Percentiles rank a stretch among this genome's conserved stretches.
phyloP scores from a whole-genome alignment of 495 filamentous ascomycete genomes.

The Xylaria acuta region DNA sequence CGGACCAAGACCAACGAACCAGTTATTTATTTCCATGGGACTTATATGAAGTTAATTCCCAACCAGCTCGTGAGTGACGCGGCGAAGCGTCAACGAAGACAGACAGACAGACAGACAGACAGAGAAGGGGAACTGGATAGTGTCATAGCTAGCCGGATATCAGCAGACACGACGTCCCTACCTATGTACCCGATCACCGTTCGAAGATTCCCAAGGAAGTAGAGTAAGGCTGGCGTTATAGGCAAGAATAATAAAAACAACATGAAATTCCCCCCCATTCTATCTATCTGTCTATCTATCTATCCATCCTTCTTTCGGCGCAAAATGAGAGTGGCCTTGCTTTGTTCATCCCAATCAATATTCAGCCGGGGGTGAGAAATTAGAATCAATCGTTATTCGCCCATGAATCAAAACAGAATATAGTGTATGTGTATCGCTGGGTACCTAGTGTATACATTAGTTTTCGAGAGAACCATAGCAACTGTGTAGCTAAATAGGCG shows the following conservation, averaged over 20 bases:
- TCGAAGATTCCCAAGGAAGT: neutral
- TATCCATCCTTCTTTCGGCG: neutral
- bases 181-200: neutral
- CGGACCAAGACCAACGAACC: neutral
- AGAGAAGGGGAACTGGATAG: neutral
- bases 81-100: neutral
- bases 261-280: neutral
- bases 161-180: neutral
- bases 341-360: neutral
- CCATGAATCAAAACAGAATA: too few species aligned
- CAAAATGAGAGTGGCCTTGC: neutral
- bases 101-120: neutral
- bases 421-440: too few species aligned
- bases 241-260: slow-evolving; percentile 13
- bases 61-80: neutral
- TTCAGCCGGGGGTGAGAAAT: neutral
- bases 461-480: too few species aligned
- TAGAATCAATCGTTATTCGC: neutral
- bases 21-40: neutral
- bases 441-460: too few species aligned
- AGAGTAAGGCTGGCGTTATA: neutral
- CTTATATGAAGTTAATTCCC: neutral
- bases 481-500: too few species aligned
- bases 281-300: neutral
- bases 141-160: neutral